Evolutionary conservation across 108 stramenopile genomes (phyloP), one percentile per base, ranked within the genome.

Genomic region (Chaetoceros tenuissimus): DNA sequence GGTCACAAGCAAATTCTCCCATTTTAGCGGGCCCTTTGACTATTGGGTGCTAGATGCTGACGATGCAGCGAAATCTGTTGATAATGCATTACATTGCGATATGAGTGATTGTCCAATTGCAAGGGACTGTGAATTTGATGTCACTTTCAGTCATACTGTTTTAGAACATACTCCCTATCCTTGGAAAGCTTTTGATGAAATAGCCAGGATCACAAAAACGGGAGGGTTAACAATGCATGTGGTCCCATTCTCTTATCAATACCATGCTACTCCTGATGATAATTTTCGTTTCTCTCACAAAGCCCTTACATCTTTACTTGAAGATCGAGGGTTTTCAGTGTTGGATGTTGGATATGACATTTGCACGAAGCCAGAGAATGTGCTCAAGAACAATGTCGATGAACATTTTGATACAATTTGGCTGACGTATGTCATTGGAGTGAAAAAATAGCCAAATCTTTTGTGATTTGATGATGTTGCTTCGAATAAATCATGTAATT

Each of bases 221-320:
- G 75, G 75, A 17, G 75, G 75, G 0, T 54, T 77, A 46, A 77
- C 75, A 13, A 48, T 77, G 49, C 75, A 77, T 28, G 47, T 77
- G 28, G 71, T 77, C 0, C 75, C 71, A 1, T 77, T 52, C 46
- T 67, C 66, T 13, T 77, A 77, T 58, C 71, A 77, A 48, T 77
- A 72, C 45, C 71, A 77, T 34, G 75, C 75, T 28, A 77, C 75
- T 40, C 75, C 71, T 8, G 75, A 65, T 55, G 75, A 77, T 56
- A 65, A 77, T 19, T 77, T 61, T 56, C 66, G 75, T 10, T 77
- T 77, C 54, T 63, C 66, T 59, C 75, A 77, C 63, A 63, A 48
- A 45, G 75, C 75, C 28, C 61, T 62, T n/a, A 48, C 27, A n/a
- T 48, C 59, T 0, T 31, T 66, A 8, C 27, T 77, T 40, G 65